Evolutionary conservation across 176 grass and related monocot genomes (phyloP), one percentile per base, ranked within the genome.

Genomic region (Oryza coarctata): DNA sequence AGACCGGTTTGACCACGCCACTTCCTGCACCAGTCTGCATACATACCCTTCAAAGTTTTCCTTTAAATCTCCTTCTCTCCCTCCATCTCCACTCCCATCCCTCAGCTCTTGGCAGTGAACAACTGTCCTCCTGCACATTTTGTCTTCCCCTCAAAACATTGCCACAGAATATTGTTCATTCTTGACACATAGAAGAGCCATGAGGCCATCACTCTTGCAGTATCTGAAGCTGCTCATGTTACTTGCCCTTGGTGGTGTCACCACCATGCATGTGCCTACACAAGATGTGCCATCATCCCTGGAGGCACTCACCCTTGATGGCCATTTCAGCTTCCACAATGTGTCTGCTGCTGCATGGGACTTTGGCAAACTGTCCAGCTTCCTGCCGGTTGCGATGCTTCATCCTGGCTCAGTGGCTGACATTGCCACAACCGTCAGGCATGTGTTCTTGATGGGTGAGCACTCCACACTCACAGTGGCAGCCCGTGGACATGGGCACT

Each of bases 401-500:
- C 84, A 85, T 65, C 94, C 94, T 44, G 63, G 28, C 3, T 90
- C 92, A 0, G 90, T 89, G 22, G 41, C 90, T 5, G 94, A 94
- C 69, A 85, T 97, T 57, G 85, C 83, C 10, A 39, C 28, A n/a
- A 82, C 81, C 3, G 32, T 97, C 28, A 90, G 83, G 67, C 92
- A 94, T 85, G 87, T 92, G 12, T 85, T 85, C 63, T 65, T 74
- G 36, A 25, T 85, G 25, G 92, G 92, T 11, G 70, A 76, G 38
- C 17, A 45, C 25, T 92, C 94, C 11, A 33, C 60, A 23, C 89
- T 94, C 73, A 90, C 92, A 2, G 89, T 97, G n/a, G 92, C 83
- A 2, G 94, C 94, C 31, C 88, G 94, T 26, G 94, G 94, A 50
- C 90, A 89, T 33, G 92, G 87, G 63, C 94, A 97, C 77, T 97